phyloP scores from a whole-genome alignment of 129 eudicot species.

The Helichrysum umbraculigerum region DNA sequence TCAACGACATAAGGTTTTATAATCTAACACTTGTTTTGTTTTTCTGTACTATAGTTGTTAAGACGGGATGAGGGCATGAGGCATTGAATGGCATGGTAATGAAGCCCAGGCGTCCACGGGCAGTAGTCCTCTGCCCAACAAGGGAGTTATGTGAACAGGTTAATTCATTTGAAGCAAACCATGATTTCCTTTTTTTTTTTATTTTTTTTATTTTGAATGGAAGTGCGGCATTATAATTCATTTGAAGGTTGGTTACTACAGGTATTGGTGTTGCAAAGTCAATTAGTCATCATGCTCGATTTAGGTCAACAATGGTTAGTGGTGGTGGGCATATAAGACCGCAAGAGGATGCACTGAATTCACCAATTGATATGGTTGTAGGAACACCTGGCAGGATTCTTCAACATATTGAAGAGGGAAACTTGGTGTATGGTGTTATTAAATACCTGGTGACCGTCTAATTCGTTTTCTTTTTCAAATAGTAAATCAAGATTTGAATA shows the following conservation, averaged over 20 bases:
- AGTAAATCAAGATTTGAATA: background rate
- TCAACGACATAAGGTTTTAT: slow-evolving; percentile 1
- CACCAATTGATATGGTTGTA: slow-evolving; percentile 89
- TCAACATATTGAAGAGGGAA: slow-evolving; percentile 93
- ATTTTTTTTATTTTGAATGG: too few species aligned
- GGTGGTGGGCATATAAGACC: slow-evolving; percentile 94
- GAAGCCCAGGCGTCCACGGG: slow-evolving; percentile 96
- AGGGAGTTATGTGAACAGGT: slow-evolving; percentile 98
- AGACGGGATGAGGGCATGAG: slow-evolving; percentile 80
- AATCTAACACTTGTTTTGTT: background rate
- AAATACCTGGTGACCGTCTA: slow-evolving; percentile 63
- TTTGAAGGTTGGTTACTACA: slow-evolving; percentile 37
- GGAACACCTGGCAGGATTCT: slow-evolving; percentile 98
- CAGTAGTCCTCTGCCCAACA: slow-evolving; percentile 87
- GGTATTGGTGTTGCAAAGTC: slow-evolving; percentile 90
- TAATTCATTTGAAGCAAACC: background rate
- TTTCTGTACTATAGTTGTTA: slow-evolving; percentile 43
- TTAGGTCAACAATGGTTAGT: slow-evolving; percentile 94
- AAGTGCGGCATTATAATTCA: background rate
- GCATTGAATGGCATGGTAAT: slow-evolving; percentile 69
- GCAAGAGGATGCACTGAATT: slow-evolving; percentile 83
- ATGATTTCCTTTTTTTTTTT: too few species aligned
- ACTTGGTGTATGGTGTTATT: slow-evolving; percentile 92
- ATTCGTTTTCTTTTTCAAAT: background rate
- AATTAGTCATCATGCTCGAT: slow-evolving; percentile 92